Conservation (phyloP, 2,329 filamentous ascomycete genomes). For the Keithomyces neogunnii region DNA sequence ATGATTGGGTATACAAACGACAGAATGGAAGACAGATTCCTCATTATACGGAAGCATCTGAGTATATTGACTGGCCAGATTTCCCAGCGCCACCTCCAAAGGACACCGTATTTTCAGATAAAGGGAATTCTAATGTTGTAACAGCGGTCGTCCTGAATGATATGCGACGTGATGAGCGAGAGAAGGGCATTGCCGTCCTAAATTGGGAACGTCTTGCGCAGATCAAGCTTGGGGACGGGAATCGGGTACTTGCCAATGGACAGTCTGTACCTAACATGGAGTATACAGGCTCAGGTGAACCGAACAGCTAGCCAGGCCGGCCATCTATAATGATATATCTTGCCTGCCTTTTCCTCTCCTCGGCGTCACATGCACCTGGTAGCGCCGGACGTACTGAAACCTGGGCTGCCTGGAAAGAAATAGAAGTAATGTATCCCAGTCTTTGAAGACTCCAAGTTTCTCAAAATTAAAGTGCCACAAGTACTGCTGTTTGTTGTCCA, state of each 20-base stretch:
- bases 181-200: background rate
- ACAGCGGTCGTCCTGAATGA: background rate
- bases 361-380: no score
- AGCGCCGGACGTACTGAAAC: no score
- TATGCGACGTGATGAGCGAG: background rate
- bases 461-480: no score
- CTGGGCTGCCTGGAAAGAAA: no score
- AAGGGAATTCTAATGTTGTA: background rate
- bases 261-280: background rate
- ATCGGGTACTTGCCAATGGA: background rate
- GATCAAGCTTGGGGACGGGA: background rate
- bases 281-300: background rate
- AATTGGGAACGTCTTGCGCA: background rate
- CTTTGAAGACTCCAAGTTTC: no score
- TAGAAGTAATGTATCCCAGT: no score
- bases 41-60: background rate
- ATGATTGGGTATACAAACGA: conserved; percentile 16
- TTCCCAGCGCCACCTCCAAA: background rate
- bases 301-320: background rate
- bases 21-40: background rate
- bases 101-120: background rate
- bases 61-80: conserved; percentile 1
- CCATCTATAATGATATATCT: background rate
- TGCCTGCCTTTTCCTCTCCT: no score
- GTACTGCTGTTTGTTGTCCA: no score